Evolutionary conservation across 176 grass and related monocot species (phyloP).

Genomic region (Puya raimondii): DNA sequence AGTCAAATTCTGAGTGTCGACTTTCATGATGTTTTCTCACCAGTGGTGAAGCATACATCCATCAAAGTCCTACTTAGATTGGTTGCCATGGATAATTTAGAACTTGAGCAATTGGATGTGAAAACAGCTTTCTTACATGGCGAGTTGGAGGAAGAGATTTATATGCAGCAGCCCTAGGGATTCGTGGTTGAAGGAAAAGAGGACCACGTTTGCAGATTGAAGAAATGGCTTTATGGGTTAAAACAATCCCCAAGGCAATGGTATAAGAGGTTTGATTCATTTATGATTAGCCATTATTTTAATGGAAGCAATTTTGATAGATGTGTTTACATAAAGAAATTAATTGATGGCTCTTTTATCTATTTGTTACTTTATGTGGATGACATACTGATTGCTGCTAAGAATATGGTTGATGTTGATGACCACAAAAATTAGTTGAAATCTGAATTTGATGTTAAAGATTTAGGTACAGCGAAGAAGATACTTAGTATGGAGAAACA

Average conservation of each 20-base stretch:
- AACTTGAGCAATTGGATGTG: too few relatives aligned
- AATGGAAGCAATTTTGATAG: not conserved
- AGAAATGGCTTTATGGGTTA: conserved; percentile 7
- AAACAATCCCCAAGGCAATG: conserved; percentile 6
- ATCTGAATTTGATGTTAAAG: conserved; percentile 7
- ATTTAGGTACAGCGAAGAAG: not conserved
- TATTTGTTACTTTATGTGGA: not conserved
- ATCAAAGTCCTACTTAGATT: too few relatives aligned
- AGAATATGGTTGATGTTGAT: too few relatives aligned
- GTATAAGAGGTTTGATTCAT: conserved; percentile 13
- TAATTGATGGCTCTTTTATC: not conserved
- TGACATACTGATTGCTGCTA: too few relatives aligned
- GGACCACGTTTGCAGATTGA: not conserved
- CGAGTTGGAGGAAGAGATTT: not conserved
- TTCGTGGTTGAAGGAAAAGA: not conserved
- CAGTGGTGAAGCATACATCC: too few relatives aligned
- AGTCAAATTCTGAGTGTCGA: too few relatives aligned
- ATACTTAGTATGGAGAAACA: conserved; percentile 5
- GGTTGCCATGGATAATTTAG: too few relatives aligned
- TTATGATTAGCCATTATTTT: too few relatives aligned
- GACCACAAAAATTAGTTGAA: not conserved
- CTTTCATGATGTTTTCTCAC: too few relatives aligned
- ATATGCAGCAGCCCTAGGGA: conserved; percentile 12
- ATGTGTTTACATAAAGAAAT: not conserved
- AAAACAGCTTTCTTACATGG: too few relatives aligned